Base-by-base conservation (phyloP, 257 asterid genomes). In the Mitragyna speciosa region DNA sequence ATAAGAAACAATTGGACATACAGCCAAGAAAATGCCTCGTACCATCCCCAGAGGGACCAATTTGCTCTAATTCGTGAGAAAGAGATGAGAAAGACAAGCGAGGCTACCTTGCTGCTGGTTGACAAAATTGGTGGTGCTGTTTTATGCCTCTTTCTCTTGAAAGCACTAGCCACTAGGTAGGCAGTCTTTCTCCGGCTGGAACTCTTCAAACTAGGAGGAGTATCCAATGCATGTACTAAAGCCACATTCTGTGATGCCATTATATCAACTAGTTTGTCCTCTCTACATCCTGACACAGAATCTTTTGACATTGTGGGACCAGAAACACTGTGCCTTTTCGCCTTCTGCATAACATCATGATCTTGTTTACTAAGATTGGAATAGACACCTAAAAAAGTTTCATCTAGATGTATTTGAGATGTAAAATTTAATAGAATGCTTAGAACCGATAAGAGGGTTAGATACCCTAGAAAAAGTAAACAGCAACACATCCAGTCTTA, bases 41-140 rank as follows among this genome's bases (percentile, higher is more conserved):
- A 22, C 9, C 4, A 14, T 72, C 4, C 22, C 64, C 7, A 26
- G 45, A 31, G 31, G 72, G 3, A 47, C 17, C 45, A 33, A 22
- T 17, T 41, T 70, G 54, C 17, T 30, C 67, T 16, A 28, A 51
- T 51, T 16, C 33, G 15, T 6, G 76, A 75, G 39, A 81, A 75
- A 43, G 76, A 76, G 20, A 20, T 36, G 6, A 78, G 6, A 70
- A 70, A 31, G 52, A 56, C 2, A 11, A 15, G 17, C 26, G 72
- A 77, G 73, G 41, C 73, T 87, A 95, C 96, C 96, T 87, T 87
- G 72, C 76, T 83, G 78, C 51, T 80, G 72, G 79, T 85, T 71
- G 85, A 83, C 28, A 80, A 82, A 24, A 75, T 87, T 47, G 54
- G 74, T 65, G 77, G 72, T 64, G 86, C 83, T 80, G 81, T 83